Conservation (phyloP, 768 basidiomycete species). For the Pleurotus pulmonarius region DNA sequence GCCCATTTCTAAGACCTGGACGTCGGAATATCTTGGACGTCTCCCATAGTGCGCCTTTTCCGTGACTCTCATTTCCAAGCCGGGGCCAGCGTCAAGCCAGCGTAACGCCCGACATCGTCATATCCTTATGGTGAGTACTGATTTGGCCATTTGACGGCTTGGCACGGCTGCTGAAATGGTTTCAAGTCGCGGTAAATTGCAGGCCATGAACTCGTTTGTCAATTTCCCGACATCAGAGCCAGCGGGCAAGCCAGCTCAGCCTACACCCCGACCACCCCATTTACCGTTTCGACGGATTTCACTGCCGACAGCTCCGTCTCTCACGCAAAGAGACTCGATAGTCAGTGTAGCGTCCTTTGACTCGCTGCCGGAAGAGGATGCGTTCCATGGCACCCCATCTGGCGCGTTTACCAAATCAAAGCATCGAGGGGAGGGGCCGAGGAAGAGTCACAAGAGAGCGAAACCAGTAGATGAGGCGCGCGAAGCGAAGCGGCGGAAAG, state of each 20-base stretch:
- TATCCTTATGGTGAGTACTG: too few relatives aligned
- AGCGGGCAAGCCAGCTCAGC: conserved; percentile 20
- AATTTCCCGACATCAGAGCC: conserved; percentile 18
- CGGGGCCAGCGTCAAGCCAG: too few relatives aligned
- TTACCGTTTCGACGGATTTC: conserved; percentile 65
- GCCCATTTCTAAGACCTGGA: too few relatives aligned
- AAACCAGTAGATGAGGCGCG: conserved; percentile 44
- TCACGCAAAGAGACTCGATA: conserved; percentile 58
- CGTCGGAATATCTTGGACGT: too few relatives aligned
- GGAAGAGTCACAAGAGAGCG: conserved; percentile 31
- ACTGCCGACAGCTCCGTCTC: conserved; percentile 47
- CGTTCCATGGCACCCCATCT: conserved; percentile 22
- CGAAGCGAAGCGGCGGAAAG: conserved; percentile 56
- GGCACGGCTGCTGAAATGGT: too few relatives aligned
- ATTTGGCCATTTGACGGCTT: too few relatives aligned
- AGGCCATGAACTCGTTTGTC: not conserved
- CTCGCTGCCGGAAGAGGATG: conserved; percentile 57
- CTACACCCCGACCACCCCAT: conserved; percentile 39
- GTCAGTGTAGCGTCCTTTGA: conserved; percentile 73
- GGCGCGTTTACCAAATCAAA: conserved; percentile 29
- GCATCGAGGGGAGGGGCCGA: conserved; percentile 33
- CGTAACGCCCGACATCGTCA: too few relatives aligned
- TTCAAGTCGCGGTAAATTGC: too few relatives aligned
- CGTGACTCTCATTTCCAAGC: too few relatives aligned
- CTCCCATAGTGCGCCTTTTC: too few relatives aligned